A percentile compares a stretch with the other conserved stretches of the same genome.
Evolutionary conservation across 2,329 filamentous ascomycete genomes (phyloP).

Genomic region (Aspergillus transmontanensis): DNA sequence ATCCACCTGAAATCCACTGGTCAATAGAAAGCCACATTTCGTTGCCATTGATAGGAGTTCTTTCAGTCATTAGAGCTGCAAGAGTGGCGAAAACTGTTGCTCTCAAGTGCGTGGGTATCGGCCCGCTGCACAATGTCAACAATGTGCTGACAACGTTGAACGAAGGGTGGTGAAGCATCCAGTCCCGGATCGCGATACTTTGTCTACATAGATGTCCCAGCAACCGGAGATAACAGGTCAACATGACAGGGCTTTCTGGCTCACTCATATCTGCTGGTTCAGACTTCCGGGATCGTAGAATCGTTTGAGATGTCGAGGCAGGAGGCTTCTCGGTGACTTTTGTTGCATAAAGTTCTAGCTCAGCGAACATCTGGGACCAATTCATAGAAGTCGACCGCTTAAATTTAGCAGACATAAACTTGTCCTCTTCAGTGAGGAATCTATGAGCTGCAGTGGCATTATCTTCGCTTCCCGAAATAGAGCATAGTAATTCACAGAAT

Average conservation of each 20-base stretch:
- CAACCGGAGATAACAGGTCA: slow-evolving; percentile 89
- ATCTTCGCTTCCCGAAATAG: slow-evolving; percentile 78
- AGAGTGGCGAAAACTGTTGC: slow-evolving; percentile 83
- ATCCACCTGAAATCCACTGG: slow-evolving; percentile 69
- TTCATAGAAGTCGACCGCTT: slow-evolving; percentile 82
- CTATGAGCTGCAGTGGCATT: slow-evolving; percentile 84
- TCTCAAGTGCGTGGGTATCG: slow-evolving; percentile 74
- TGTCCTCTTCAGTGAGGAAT: slow-evolving; percentile 85
- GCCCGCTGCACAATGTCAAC: slow-evolving; percentile 76
- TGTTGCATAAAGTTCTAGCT: slow-evolving; percentile 80
- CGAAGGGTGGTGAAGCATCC: slow-evolving; percentile 68
- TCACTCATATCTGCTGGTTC: slow-evolving; percentile 74
- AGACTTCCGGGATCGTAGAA: slow-evolving; percentile 63
- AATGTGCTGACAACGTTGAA: slow-evolving; percentile 74
- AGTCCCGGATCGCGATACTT: slow-evolving; percentile 71
- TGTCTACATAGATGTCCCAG: slow-evolving; percentile 79
- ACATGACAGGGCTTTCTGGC: slow-evolving; percentile 92
- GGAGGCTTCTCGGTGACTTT: slow-evolving; percentile 73
- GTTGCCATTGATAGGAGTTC: slow-evolving; percentile 67
- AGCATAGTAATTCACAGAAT: slow-evolving; percentile 94
- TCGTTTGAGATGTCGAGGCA: slow-evolving; percentile 52
- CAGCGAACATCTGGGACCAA: slow-evolving; percentile 90
- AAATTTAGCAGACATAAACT: slow-evolving; percentile 73
- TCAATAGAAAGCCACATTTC: slow-evolving; percentile 82
- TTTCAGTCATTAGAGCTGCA: slow-evolving; percentile 73